Evolutionary conservation across 2,329 filamentous ascomycete species (phyloP).

Genomic region (Paecilomyces formosus): DNA sequence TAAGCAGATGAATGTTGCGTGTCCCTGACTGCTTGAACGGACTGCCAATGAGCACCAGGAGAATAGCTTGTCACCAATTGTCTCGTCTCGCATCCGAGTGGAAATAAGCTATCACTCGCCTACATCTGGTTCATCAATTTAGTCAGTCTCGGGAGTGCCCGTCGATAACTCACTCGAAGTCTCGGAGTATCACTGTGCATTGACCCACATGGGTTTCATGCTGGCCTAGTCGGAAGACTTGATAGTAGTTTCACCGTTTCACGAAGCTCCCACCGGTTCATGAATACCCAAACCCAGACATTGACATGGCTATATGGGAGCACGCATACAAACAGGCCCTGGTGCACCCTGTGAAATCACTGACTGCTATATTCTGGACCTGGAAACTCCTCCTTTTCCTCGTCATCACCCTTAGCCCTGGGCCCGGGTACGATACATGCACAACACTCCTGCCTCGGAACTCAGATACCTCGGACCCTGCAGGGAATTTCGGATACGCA

Average conservation of each 20-base stretch:
- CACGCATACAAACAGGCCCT: slow-evolving; percentile 1
- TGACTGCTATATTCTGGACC: slow-evolving; percentile 37
- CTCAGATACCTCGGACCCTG: slow-evolving; percentile 6
- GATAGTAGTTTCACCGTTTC: background rate
- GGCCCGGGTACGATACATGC: slow-evolving; percentile 58
- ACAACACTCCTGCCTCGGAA: slow-evolving; percentile 41
- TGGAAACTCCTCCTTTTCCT: slow-evolving; percentile 52
- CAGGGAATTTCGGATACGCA: slow-evolving; percentile 3
- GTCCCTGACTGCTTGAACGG: background rate
- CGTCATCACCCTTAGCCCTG: slow-evolving; percentile 45
- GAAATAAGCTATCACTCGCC: background rate
- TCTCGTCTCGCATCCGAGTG: background rate
- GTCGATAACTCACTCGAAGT: background rate
- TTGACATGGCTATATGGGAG: background rate
- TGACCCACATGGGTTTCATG: background rate
- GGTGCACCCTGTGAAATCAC: slow-evolving; percentile 22
- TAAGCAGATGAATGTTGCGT: background rate
- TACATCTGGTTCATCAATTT: background rate
- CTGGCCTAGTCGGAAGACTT: background rate
- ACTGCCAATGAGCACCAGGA: background rate
- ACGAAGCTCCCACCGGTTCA: background rate
- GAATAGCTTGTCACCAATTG: background rate
- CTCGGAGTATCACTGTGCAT: background rate
- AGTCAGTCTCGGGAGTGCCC: background rate
- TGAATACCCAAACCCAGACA: background rate